Conservation (phyloP, 495 filamentous ascomycete species). For the Clavariopsis aquatica region DNA sequence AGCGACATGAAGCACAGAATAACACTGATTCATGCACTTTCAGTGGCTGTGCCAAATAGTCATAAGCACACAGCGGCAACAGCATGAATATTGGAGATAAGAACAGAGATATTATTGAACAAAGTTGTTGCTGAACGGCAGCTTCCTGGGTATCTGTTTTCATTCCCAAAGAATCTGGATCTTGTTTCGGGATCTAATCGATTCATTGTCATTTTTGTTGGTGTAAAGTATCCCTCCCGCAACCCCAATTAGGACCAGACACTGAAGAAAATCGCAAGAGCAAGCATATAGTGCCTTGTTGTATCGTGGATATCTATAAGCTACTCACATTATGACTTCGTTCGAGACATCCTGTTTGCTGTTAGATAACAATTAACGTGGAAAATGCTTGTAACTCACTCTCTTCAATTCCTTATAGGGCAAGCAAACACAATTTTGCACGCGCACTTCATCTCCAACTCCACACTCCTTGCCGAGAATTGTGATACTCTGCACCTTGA, state of each 20-base stretch:
- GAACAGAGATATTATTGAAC: background rate
- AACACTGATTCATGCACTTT: no score
- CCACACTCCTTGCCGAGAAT: conserved; percentile 96
- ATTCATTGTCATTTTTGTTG: conserved; percentile 15
- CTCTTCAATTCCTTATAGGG: conserved; percentile 98
- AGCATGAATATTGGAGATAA: no score
- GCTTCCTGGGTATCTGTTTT: background rate
- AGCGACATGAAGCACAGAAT: background rate
- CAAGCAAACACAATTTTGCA: conserved; percentile 98
- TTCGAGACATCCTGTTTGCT: conserved; percentile 59
- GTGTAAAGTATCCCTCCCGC: conserved; percentile 2
- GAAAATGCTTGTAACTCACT: conserved; percentile 58
- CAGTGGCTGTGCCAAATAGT: no score
- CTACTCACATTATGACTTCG: conserved; percentile 89
- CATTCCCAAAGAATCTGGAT: background rate
- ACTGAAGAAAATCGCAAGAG: background rate
- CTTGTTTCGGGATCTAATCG: background rate
- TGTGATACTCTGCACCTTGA: conserved; percentile 98
- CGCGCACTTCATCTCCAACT: conserved; percentile 91
- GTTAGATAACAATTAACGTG: conserved; percentile 70
- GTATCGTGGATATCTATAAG: conserved; percentile 22
- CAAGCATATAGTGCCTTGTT: conserved; percentile 6
- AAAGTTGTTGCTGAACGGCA: background rate
- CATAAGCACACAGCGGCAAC: no score
- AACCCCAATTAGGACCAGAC: conserved; percentile 3